Base-by-base conservation (phyloP, 83 land plant genomes). In the Diphasiastrum complanatum region DNA sequence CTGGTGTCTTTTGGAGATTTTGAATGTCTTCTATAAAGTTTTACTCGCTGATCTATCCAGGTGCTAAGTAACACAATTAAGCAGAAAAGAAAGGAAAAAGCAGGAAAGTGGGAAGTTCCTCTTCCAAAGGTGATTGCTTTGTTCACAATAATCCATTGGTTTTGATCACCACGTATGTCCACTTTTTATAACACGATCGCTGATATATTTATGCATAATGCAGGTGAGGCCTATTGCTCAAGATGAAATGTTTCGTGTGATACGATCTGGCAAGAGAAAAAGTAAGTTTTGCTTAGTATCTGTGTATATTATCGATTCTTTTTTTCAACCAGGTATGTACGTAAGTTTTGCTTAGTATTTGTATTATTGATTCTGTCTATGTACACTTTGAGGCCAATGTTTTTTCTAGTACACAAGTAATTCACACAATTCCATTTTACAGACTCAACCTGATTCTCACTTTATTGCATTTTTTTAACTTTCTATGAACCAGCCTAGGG, bases 31-130 rank as follows among this genome's bases (percentile, higher is more conserved):
- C n/a, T n/a, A n/a, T n/a, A n/a, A n/a, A n/a, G n/a, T 38, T 14
- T 38, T 8, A 38, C 58, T 54, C 25, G 6, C 5, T 23, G 24
- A 25, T 11, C n/a, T n/a, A 18, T 66, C 27, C 54, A 92, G 98
- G 80, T 85, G 45, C 73, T 93, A 11, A 93, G 98, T 78, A 93
- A 93, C 54, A 85, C 96, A 4, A 80, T 93, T 22, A 93, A 93
- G 78, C 98, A 93, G 71, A 93, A 93, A 72, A 79, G 98, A 60
- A 93, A 93, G 68, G 98, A 93, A 64, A 93, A 85, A 49, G 98
- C 98, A 64, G 98, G 98, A 26, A 93, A 89, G 71, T 93, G 98
- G 98, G 95, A 93, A 31, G 98, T 93, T 52, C 98, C 98, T 19
- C 61, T 93, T 22, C 95, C 95, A 22, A 93, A 93, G 88, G 98